Percentiles rank a stretch among this genome's conserved stretches.
These are phyloP conservation scores for Pyracantha coccinea DNA, from an alignment of 331 rosid genomes.

Conservation along the genomic window DNA sequence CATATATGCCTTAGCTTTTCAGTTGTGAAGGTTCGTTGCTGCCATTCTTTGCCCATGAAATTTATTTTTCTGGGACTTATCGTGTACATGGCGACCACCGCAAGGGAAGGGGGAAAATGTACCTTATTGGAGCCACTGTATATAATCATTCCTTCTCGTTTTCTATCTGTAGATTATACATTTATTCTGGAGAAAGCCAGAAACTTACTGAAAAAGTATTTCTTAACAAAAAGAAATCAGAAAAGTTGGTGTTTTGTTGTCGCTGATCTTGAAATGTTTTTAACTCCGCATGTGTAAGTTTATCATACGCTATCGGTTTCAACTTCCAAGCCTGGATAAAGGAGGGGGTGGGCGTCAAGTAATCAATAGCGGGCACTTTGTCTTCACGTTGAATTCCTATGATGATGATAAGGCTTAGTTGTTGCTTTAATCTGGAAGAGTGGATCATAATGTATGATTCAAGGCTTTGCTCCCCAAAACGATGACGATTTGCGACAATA, in stretches of 20 bases:
- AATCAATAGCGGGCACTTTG: too few relatives aligned
- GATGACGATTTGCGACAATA: neutral
- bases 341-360: too few relatives aligned
- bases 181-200: neutral
- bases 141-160: neutral
- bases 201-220: neutral
- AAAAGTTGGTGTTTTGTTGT: neutral
- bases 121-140: neutral
- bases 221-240: neutral
- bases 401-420: too few relatives aligned
- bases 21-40: constrained; percentile 25
- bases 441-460: neutral
- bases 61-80: constrained; percentile 5
- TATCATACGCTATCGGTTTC: too few relatives aligned
- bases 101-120: neutral
- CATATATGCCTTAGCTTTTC: constrained; percentile 6
- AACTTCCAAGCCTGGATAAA: too few relatives aligned
- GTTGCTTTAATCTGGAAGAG: neutral
- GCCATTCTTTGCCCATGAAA: constrained; percentile 45
- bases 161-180: neutral
- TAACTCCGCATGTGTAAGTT: too few relatives aligned
- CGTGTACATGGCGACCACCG: constrained; percentile 2
- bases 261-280: too few relatives aligned
- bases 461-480: neutral
- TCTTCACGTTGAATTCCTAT: too few relatives aligned